Evolutionary conservation across 2,329 filamentous ascomycete genomes (phyloP).

Genomic region (Epichloe bromicola): DNA sequence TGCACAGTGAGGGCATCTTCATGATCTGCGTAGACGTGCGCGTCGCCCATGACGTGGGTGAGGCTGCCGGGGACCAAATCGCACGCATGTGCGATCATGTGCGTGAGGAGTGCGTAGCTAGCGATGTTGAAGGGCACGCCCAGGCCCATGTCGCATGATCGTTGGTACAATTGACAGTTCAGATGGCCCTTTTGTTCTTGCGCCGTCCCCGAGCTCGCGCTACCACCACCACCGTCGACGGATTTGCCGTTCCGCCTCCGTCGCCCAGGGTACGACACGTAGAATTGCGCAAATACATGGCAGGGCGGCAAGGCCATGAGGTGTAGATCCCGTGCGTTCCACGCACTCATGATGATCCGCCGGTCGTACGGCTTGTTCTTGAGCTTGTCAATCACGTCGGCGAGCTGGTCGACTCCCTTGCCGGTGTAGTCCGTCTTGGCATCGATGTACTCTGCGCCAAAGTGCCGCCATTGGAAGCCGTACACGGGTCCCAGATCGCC

Average conservation of each 20-base stretch:
- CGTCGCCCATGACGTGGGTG: slow-evolving; percentile 94
- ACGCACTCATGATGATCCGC: slow-evolving; percentile 79
- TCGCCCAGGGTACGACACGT: slow-evolving; percentile 58
- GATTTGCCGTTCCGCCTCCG: slow-evolving; percentile 1
- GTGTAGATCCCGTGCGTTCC: slow-evolving; percentile 78
- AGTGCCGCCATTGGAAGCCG: slow-evolving; percentile 98
- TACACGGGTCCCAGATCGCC: slow-evolving; percentile 94
- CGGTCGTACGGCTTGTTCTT: slow-evolving; percentile 76
- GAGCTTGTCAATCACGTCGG: slow-evolving; percentile 79
- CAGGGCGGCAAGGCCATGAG: slow-evolving; percentile 90
- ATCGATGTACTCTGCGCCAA: slow-evolving; percentile 80
- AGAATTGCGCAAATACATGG: slow-evolving; percentile 97
- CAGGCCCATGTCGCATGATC: slow-evolving; percentile 92
- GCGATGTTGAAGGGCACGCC: slow-evolving; percentile 98
- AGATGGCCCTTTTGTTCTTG: slow-evolving; percentile 49
- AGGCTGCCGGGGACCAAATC: slow-evolving; percentile 75
- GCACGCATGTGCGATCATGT: slow-evolving; percentile 85
- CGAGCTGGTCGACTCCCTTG: slow-evolving; percentile 85
- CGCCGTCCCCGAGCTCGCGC: background rate
- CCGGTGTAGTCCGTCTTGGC: slow-evolving; percentile 70
- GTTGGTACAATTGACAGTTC: slow-evolving; percentile 83
- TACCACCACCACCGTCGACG: background rate
- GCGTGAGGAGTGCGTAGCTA: slow-evolving; percentile 81
- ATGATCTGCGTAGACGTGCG: slow-evolving; percentile 93
- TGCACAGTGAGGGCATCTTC: slow-evolving; percentile 76